Evolutionary conservation across 306 rosid genomes (phyloP), one percentile per base, ranked within the genome.

Genomic region (Quercus engelmannii): DNA sequence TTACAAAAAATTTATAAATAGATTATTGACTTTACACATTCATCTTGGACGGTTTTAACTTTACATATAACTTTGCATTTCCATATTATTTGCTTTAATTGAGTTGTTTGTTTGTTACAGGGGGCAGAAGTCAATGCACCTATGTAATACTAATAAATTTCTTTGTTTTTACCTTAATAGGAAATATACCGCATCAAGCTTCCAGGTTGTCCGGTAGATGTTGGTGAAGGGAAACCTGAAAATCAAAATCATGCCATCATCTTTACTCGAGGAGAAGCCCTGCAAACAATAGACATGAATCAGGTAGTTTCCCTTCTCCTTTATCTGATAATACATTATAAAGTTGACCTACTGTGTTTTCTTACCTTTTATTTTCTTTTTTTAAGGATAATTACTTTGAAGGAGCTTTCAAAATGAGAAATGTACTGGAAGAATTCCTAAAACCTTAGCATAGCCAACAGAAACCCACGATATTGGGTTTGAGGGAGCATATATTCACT

Each of bases 171-270:
- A 49, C 65, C 71, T 81, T 78, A 68, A 61, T 75, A 95, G 99
- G 98, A 95, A 92, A 90, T 95, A 79, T 95, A 95, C 88, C 97
- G 98, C 74, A 92, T 95, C 90, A 95, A 84, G 90, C 99, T 95
- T 76, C 99, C 99, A 49, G 99, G 99, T 74, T 79, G 87, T 80
- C 99, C 99, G 30, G 88, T 92, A 46, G 94, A 57, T 35, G 91
- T 95, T 74, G 99, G 99, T 61, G 99, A 95, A 90, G 98, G 99
- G 74, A 95, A 90, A 80, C 99, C 99, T 59, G 99, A 95, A 86
- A 95, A 95, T 82, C 98, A 95, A 90, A 95, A 95, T 74, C 99
- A 95, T 90, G 99, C 99, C 78, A 91, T 95, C 82, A 73, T 95
- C 83, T 95, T 95, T 85, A 92, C 99, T 55, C 97, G 99, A 46